Evolutionary conservation across 495 filamentous ascomycete genomes (phyloP).

Genomic region (Annulohypoxylon nitens): DNA sequence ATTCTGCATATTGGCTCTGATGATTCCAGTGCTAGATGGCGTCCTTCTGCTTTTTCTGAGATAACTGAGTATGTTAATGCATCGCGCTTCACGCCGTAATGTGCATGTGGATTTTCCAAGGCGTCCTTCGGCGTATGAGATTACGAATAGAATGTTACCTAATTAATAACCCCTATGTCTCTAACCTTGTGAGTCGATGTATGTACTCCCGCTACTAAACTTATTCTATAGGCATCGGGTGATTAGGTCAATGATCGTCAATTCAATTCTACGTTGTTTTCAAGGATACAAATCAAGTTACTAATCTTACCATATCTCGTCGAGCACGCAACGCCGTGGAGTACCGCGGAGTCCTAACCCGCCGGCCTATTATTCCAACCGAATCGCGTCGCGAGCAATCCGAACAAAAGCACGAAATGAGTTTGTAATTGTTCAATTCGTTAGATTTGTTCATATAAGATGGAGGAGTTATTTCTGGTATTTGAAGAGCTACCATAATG

Average conservation of each 20-base stretch:
- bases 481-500: background rate
- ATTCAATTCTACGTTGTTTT: background rate
- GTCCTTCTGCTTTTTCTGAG: constrained; percentile 44
- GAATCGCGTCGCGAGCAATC: background rate
- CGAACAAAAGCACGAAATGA: background rate
- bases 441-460: background rate
- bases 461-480: too few relatives aligned
- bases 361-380: background rate
- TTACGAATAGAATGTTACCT: constrained; percentile 10
- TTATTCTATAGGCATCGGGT: too few relatives aligned
- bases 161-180: background rate
- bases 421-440: background rate
- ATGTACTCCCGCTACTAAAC: background rate
- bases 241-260: background rate
- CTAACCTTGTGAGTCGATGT: background rate
- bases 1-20: constrained; percentile 48
- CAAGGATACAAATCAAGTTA: background rate
- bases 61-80: constrained; percentile 36
- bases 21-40: constrained; percentile 40
- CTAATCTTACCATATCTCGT: background rate
- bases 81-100: constrained; percentile 14
- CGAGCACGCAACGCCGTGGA: background rate
- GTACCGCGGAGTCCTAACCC: background rate
- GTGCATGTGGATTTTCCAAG: constrained; percentile 3
- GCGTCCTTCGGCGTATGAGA: background rate